Evolutionary conservation across 2,329 filamentous ascomycete genomes (phyloP).

Genomic region (Botryotinia globosa): DNA sequence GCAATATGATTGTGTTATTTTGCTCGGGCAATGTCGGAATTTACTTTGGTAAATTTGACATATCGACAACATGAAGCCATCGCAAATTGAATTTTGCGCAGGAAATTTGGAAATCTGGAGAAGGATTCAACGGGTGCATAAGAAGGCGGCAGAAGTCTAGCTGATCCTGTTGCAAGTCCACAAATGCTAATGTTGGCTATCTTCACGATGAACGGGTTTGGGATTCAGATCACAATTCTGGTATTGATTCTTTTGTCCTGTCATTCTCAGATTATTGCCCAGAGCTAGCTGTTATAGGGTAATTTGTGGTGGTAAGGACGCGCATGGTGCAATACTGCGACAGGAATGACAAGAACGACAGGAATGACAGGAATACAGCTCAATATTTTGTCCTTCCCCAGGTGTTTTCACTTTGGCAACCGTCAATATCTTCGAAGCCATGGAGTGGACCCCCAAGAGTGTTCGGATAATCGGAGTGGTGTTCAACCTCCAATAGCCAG

Average conservation of each 20-base stretch:
- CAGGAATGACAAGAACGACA: background rate
- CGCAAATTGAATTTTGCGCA: background rate
- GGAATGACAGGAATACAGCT: constrained; percentile 5
- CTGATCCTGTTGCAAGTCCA: background rate
- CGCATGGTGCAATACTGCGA: background rate
- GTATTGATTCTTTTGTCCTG: background rate
- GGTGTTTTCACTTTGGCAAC: background rate
- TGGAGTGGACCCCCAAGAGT: background rate
- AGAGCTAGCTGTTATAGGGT: background rate
- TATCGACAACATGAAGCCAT: background rate
- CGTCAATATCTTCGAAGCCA: background rate
- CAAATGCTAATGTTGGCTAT: background rate
- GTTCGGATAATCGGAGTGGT: background rate
- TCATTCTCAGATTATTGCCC: background rate
- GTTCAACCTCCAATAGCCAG: background rate
- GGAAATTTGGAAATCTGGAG: background rate
- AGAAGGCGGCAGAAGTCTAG: constrained; percentile 8
- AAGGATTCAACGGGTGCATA: background rate
- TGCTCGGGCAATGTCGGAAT: constrained; percentile 5
- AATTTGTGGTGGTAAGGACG: background rate
- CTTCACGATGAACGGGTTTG: background rate
- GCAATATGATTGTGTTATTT: background rate
- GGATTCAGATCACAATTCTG: background rate
- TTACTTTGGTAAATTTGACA: background rate
- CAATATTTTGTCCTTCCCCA: background rate